Evolutionary conservation across 2,329 filamentous ascomycete species (phyloP).

Genomic region (Trichophyton simii): DNA sequence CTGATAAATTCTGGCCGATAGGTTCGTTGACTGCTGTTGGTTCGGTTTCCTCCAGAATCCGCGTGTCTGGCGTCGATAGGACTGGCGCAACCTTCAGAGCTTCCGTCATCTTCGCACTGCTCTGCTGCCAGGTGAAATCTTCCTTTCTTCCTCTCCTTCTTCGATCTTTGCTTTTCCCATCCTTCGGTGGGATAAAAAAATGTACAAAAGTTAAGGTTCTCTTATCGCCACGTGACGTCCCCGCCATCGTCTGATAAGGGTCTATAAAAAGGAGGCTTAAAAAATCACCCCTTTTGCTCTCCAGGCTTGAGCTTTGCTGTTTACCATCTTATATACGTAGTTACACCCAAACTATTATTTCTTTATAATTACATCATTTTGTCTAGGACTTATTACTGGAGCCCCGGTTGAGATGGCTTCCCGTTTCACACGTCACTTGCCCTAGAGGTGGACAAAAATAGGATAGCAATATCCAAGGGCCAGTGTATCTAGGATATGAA

Average conservation of each 20-base stretch:
- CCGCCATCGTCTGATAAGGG: neutral
- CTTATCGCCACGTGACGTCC: slow-evolving; percentile 1
- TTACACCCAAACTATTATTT: too few species aligned
- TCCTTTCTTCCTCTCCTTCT: neutral
- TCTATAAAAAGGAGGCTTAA: too few species aligned
- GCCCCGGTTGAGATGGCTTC: too few species aligned
- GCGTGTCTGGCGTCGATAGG: slow-evolving; percentile 50
- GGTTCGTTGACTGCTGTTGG: slow-evolving; percentile 18
- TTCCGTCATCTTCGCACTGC: slow-evolving; percentile 7
- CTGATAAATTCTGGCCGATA: slow-evolving; percentile 31
- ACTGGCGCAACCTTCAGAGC: slow-evolving; percentile 40
- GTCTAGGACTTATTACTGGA: too few species aligned
- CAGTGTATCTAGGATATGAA: too few species aligned
- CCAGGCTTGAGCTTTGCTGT: too few species aligned
- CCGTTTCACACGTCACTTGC: too few species aligned
- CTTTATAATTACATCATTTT: too few species aligned
- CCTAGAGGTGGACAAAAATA: too few species aligned
- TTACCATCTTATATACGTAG: too few species aligned
- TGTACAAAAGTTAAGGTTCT: neutral
- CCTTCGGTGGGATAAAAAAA: neutral
- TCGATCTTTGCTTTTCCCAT: neutral
- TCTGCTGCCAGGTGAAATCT: neutral
- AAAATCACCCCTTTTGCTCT: too few species aligned
- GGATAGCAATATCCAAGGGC: too few species aligned
- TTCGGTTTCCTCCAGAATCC: slow-evolving; percentile 45